A percentile compares a stretch with the other conserved stretches of the same genome.
Conservation (phyloP, 2,329 filamentous ascomycete species). For the Neurospora sp. region DNA sequence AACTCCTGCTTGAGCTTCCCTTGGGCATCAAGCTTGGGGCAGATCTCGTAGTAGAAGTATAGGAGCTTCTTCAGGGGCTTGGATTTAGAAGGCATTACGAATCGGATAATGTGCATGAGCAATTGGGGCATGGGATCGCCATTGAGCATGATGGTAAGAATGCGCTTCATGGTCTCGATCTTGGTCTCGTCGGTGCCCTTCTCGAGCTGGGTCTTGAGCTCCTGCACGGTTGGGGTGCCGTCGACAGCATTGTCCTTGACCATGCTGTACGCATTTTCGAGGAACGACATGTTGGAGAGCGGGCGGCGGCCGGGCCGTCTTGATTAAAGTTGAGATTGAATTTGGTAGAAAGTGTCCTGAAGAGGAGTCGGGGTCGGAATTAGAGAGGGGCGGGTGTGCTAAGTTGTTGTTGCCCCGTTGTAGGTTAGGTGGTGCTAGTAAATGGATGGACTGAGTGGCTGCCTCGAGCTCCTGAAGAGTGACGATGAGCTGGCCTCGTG, state of each 20-base stretch:
- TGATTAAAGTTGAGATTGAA: slow-evolving; percentile 1
- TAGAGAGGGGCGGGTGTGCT: background rate
- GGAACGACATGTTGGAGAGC: slow-evolving; percentile 71
- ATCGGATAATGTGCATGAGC: slow-evolving; percentile 99
- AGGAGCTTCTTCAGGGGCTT: slow-evolving; percentile 96
- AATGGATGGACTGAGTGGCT: background rate
- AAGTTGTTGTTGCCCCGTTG: background rate
- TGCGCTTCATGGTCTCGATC: slow-evolving; percentile 91
- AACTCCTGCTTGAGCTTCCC: slow-evolving; percentile 99
- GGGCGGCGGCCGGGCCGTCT: slow-evolving; percentile 11
- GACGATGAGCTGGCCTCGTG: background rate
- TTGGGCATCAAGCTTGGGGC: slow-evolving; percentile 82
- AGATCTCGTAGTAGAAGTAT: slow-evolving; percentile 99
- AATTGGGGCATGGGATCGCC: slow-evolving; percentile 91
- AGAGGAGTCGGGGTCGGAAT: background rate
- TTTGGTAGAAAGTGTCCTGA: background rate
- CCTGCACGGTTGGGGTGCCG: slow-evolving; percentile 70
- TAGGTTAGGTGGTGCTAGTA: background rate
- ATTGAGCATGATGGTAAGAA: slow-evolving; percentile 95
- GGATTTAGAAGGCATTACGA: slow-evolving; percentile 97
- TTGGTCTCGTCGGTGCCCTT: slow-evolving; percentile 91
- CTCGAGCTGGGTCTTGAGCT: slow-evolving; percentile 86
- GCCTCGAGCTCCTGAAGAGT: background rate
- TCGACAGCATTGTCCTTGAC: slow-evolving; percentile 96
- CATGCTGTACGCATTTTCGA: slow-evolving; percentile 91